Percentiles rank a stretch among this genome's conserved stretches.
Evolutionary conservation across 140 eudicot genomes (phyloP).

Genomic region (Ambrosia hybrid): DNA sequence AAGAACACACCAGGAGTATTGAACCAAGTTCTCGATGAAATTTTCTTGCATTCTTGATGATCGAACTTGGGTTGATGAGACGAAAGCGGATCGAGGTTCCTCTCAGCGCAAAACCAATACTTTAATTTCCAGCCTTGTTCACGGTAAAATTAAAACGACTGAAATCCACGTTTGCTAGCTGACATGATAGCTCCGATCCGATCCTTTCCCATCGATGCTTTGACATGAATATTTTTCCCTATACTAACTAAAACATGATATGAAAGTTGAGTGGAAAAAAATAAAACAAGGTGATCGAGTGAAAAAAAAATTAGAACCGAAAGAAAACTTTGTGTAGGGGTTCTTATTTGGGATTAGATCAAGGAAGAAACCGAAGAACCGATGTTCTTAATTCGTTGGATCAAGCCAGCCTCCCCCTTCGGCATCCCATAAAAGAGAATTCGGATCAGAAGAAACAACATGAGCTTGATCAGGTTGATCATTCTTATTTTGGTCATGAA

Average conservation of each 20-base stretch:
- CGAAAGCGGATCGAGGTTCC: constrained; percentile 90
- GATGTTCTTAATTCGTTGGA: constrained; percentile 53
- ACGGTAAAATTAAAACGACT: constrained; percentile 38
- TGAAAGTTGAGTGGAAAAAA: constrained; percentile 13
- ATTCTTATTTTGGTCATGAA: constrained; percentile 19
- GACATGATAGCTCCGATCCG: constrained; percentile 96
- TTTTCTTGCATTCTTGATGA: constrained; percentile 28
- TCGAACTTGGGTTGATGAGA: constrained; percentile 38
- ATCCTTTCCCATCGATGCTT: constrained; percentile 39
- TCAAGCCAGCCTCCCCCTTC: constrained; percentile 57
- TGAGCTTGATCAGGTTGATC: constrained; percentile 36
- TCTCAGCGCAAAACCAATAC: constrained; percentile 70
- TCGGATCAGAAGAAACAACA: constrained; percentile 39
- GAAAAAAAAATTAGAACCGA: not conserved
- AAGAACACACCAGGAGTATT: constrained; percentile 40
- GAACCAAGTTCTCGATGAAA: constrained; percentile 27
- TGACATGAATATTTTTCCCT: constrained; percentile 17
- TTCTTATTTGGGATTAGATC: constrained; percentile 44
- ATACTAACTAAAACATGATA: constrained; percentile 26
- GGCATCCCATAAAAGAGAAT: constrained; percentile 55
- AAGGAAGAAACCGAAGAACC: constrained; percentile 78
- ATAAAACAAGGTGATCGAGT: constrained; percentile 18
- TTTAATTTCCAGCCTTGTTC: constrained; percentile 40
- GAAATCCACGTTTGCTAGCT: constrained; percentile 61
- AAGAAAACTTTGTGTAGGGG: not conserved